Conservation (phyloP, 306 rosid genomes). For the Prinsepia uniflora region DNA sequence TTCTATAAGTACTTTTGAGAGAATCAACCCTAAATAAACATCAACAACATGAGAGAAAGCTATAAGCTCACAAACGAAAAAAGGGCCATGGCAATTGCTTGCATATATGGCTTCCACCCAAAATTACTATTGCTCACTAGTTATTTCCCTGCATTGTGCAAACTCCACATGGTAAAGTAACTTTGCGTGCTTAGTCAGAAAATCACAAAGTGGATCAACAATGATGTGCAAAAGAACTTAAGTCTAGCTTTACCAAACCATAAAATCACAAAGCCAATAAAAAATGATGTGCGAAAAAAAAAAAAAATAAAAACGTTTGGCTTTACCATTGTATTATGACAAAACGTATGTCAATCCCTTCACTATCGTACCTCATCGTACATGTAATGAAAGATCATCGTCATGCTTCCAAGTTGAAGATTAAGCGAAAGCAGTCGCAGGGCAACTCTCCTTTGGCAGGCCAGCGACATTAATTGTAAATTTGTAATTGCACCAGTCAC, state of each 20-base stretch:
- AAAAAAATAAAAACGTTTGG: neutral
- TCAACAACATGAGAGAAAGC: no score
- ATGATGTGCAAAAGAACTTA: no score
- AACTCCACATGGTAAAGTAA: neutral
- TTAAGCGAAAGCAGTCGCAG: conserved; percentile 50
- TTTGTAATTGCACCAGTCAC: neutral
- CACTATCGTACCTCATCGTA: conserved; percentile 25
- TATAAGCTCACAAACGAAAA: no score
- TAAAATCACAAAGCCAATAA: neutral
- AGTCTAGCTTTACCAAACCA: no score
- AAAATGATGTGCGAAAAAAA: neutral
- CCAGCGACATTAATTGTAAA: neutral
- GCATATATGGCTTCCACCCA: neutral
- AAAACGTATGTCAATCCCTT: conserved; percentile 24
- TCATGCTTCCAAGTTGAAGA: neutral
- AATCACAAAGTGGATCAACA: neutral
- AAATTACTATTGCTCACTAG: neutral
- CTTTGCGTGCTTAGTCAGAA: neutral
- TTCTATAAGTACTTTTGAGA: no score
- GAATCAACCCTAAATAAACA: no score
- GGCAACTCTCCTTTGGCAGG: conserved; percentile 69
- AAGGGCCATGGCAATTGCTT: neutral
- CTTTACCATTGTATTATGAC: neutral
- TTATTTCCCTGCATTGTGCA: neutral
- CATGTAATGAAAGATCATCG: neutral